Conservation (phyloP, 2,329 filamentous ascomycete species). For the Arachnomyces sp. region DNA sequence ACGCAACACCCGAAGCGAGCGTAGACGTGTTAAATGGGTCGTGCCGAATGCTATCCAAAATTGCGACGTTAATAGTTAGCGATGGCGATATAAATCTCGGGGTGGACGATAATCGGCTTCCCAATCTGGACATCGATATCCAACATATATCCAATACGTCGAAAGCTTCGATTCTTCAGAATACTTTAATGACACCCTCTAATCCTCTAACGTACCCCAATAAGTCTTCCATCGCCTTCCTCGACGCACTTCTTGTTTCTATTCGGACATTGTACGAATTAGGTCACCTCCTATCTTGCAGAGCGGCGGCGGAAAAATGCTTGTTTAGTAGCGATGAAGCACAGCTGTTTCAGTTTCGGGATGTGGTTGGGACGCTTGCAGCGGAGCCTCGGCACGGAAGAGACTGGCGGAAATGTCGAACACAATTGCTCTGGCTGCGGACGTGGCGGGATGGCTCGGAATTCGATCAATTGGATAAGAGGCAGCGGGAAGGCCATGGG, state of each 20-base stretch:
- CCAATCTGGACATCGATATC: slow-evolving; percentile 24
- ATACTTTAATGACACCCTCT: slow-evolving; percentile 27
- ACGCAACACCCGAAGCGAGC: slow-evolving; percentile 42
- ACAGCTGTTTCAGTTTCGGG: slow-evolving; percentile 46
- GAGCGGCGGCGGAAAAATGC: slow-evolving; percentile 39
- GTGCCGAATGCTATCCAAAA: slow-evolving; percentile 42
- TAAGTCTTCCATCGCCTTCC: slow-evolving; percentile 30
- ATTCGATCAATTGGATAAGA: slow-evolving; percentile 13
- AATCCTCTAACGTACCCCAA: slow-evolving; percentile 37
- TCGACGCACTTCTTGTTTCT: slow-evolving; percentile 34
- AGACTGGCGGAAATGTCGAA: slow-evolving; percentile 42
- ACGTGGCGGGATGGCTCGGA: slow-evolving; percentile 43
- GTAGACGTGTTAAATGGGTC: slow-evolving; percentile 39
- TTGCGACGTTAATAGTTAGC: slow-evolving; percentile 44
- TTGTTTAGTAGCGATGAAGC: slow-evolving; percentile 45
- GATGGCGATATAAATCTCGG: slow-evolving; percentile 34
- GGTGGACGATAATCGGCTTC: slow-evolving; percentile 16
- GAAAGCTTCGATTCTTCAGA: slow-evolving; percentile 33
- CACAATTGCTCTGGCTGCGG: slow-evolving; percentile 52
- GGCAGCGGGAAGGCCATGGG: slow-evolving; percentile 31
- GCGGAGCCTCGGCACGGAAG: slow-evolving; percentile 37
- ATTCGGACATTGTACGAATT: slow-evolving; percentile 31
- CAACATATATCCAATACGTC: slow-evolving; percentile 28
- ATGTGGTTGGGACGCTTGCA: slow-evolving; percentile 42
- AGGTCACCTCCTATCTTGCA: slow-evolving; percentile 29